Percentiles rank a stretch among this genome's conserved stretches.
phyloP scores from a whole-genome alignment of 176 grass and related monocot genomes.

The Coix lacrymajobi region DNA sequence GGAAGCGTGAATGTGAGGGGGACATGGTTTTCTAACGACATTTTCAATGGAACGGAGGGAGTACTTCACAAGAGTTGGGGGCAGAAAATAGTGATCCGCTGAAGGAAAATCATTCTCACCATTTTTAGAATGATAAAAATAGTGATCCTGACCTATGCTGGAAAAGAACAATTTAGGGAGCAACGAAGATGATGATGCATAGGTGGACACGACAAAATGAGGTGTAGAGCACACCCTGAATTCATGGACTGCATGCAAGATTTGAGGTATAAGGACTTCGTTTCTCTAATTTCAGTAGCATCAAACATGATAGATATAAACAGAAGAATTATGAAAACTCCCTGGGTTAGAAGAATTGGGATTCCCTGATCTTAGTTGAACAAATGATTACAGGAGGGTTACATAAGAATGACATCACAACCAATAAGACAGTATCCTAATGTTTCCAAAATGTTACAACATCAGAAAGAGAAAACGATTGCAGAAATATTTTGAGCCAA shows the following conservation, averaged over 20 bases:
- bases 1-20: too few relatives aligned
- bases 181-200: background rate
- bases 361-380: background rate
- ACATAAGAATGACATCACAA: background rate
- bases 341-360: background rate
- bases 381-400: background rate
- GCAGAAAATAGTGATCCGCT: background rate
- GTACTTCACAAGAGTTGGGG: background rate
- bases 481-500: background rate
- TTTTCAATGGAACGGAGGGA: too few relatives aligned
- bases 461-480: background rate
- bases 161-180: background rate
- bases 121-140: background rate
- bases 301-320: background rate
- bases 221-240: background rate
- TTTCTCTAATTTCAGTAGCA: background rate
- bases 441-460: background rate
- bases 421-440: background rate
- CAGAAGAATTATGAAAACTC: background rate
- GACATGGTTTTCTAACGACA: too few relatives aligned
- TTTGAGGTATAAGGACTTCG: background rate
- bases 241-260: background rate
- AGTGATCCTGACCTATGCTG: background rate
- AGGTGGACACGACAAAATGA: background rate
- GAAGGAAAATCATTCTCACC: background rate